Base-by-base conservation (phyloP, 1,284 basidiomycete genomes). In the Cryptococcus sp. region DNA sequence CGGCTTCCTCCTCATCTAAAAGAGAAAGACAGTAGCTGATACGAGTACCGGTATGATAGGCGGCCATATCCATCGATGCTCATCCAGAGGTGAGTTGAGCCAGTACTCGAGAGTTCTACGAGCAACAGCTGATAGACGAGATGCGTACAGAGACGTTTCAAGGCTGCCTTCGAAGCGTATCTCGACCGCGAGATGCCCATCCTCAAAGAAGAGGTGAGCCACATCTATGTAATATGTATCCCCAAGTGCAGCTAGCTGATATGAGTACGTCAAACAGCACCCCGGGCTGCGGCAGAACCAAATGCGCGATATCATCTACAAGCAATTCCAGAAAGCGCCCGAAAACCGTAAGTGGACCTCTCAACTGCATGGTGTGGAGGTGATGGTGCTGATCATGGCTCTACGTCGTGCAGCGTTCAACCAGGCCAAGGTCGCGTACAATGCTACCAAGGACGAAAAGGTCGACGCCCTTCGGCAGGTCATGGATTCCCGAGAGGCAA, bases 121-220 rank as follows among this genome's bases (percentile, higher is more conserved):
- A 25, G 25, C 25, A 25, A 25, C 6, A 20, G 27, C 40, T 58
- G 50, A 52, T 19, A n/a, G 3, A 23, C 17, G 17, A 19, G 30
- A 19, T 17, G 17, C n/a, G 11, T 35, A n/a, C 69, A 91, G 88
- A 83, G 91, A 73, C 86, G 91, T 61, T 93, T 89, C 84, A 94
- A 94, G 86, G 92, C 88, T 42, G 90, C 93, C 6, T 93, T 90
- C 67, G 92, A 94, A 72, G 92, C 91, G 4, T 98, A 94, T 79
- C 86, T 90, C 72, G 93, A 97, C 67, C 83, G 86, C 3, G 90
- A 96, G 72, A 80, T 98, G 66, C 91, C 94, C 0, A 87, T 83
- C 23, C 67, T 89, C 61, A 88, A 85, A 73, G 79, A 84, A 64
- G 92, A 97, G 25, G 89, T 78, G 54, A 64, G 75, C 64, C 3